Percentiles rank a stretch among this genome's conserved stretches.
Conservation (phyloP, 2,329 filamentous ascomycete genomes). For the Chalaropsis ovoidea region DNA sequence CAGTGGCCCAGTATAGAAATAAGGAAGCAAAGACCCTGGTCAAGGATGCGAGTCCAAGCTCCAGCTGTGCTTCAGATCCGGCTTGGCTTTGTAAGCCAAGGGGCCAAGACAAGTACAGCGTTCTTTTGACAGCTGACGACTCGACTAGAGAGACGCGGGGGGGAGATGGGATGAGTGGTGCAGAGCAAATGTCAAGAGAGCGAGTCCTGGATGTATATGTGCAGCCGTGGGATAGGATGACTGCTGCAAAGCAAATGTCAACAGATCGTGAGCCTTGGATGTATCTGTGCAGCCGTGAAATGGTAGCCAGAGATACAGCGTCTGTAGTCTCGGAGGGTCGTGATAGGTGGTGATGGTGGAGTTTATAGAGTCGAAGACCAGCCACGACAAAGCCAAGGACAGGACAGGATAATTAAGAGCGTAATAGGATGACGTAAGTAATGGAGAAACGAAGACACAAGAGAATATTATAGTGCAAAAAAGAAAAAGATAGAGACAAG, state of each 20-base stretch:
- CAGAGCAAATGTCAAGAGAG: neutral
- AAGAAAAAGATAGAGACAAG: conserved; percentile 17
- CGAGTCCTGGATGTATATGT: too few species aligned
- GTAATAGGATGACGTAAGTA: neutral
- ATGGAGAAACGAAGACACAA: neutral
- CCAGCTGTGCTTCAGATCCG: neutral
- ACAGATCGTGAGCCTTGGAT: too few species aligned
- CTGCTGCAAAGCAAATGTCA: neutral
- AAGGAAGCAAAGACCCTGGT: conserved; percentile 4
- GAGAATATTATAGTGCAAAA: conserved; percentile 12
- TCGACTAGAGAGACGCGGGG: neutral
- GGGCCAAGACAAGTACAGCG: neutral
- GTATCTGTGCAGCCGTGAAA: too few species aligned
- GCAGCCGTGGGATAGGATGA: neutral
- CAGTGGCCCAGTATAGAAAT: neutral
- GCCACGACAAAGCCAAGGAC: neutral
- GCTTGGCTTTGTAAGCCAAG: conserved; percentile 1
- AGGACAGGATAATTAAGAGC: neutral
- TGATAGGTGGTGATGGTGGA: neutral
- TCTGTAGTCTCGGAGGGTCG: neutral
- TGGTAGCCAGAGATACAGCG: too few species aligned
- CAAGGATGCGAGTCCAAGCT: conserved; percentile 7
- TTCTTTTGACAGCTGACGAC: conserved; percentile 11
- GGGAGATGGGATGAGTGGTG: neutral
- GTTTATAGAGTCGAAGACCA: neutral